These are phyloP conservation scores for Claviceps pusilla DNA, from an alignment of 2,329 filamentous ascomycete genomes.

Conservation along the genomic window DNA sequence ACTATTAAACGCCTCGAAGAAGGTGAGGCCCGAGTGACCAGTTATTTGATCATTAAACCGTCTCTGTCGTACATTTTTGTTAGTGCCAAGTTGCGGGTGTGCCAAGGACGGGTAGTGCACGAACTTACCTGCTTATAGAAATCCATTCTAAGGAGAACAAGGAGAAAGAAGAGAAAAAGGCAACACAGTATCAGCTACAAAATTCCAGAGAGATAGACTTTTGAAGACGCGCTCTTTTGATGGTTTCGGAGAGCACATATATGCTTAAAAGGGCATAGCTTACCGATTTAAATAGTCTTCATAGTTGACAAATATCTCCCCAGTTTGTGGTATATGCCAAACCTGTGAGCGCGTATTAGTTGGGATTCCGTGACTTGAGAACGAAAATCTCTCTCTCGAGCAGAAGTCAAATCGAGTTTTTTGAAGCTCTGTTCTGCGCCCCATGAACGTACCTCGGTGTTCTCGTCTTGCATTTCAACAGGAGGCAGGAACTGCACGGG, in stretches of 20 bases:
- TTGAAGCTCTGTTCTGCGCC: neutral
- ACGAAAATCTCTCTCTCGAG: neutral
- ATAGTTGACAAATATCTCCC: constrained; percentile 78
- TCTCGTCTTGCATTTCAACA: constrained; percentile 62
- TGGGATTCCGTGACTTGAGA: neutral
- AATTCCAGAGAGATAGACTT: neutral
- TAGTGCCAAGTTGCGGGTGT: neutral
- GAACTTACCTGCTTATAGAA: constrained; percentile 69
- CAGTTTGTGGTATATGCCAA: constrained; percentile 81
- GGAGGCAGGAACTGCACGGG: constrained; percentile 68
- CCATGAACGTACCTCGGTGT: constrained; percentile 54
- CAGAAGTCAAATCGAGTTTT: neutral
- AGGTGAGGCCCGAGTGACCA: constrained; percentile 77
- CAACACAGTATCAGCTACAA: constrained; percentile 1
- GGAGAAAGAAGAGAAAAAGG: constrained; percentile 2
- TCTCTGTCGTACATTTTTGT: constrained; percentile 33
- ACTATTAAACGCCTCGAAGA: constrained; percentile 82
- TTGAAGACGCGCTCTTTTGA: neutral
- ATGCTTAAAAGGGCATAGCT: constrained; percentile 14
- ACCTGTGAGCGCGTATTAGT: constrained; percentile 40
- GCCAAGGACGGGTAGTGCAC: neutral
- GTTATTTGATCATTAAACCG: constrained; percentile 94
- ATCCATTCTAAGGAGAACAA: constrained; percentile 49
- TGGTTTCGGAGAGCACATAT: neutral
- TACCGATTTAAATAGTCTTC: constrained; percentile 77